Evolutionary conservation across 2,329 filamentous ascomycete species (phyloP).

Genomic region (Cryphonectria naterciae): DNA sequence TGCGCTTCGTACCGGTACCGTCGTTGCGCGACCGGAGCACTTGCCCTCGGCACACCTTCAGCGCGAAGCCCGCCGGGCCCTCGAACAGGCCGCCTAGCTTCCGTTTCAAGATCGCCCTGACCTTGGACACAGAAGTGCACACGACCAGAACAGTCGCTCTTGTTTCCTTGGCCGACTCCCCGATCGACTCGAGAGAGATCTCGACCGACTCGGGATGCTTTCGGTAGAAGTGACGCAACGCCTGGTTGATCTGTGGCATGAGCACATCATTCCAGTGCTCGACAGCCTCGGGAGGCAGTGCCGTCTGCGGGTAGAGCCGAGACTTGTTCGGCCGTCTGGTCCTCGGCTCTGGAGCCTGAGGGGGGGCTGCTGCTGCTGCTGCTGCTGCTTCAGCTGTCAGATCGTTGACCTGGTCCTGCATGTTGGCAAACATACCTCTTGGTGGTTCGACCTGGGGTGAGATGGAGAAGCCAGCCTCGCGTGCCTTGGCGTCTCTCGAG

Average conservation of each 20-base stretch:
- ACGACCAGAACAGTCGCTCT: slow-evolving; percentile 77
- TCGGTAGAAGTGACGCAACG: slow-evolving; percentile 71
- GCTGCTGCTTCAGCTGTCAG: slow-evolving; percentile 12
- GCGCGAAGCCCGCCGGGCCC: slow-evolving; percentile 60
- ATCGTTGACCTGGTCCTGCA: neutral
- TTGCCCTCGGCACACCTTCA: slow-evolving; percentile 74
- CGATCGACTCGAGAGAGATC: slow-evolving; percentile 76
- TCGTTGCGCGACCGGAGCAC: slow-evolving; percentile 63
- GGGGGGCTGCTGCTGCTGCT: neutral
- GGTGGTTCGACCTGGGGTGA: slow-evolving; percentile 16
- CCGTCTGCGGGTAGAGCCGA: slow-evolving; percentile 63
- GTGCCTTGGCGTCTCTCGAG: slow-evolving; percentile 27
- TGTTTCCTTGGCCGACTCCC: slow-evolving; percentile 67
- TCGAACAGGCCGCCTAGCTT: slow-evolving; percentile 70
- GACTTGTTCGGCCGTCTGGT: slow-evolving; percentile 46
- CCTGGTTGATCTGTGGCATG: slow-evolving; percentile 74
- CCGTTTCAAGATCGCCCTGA: slow-evolving; percentile 72
- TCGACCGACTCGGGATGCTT: slow-evolving; percentile 78
- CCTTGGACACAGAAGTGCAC: slow-evolving; percentile 74
- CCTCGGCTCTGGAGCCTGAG: slow-evolving; percentile 27
- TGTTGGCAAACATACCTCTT: slow-evolving; percentile 22
- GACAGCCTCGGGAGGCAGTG: slow-evolving; percentile 62
- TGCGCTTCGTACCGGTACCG: slow-evolving; percentile 40
- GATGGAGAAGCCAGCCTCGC: slow-evolving; percentile 23
- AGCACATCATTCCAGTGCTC: slow-evolving; percentile 73